Evolutionary conservation across 345 rosid genomes (phyloP).

Genomic region (Lepidium sativum): DNA sequence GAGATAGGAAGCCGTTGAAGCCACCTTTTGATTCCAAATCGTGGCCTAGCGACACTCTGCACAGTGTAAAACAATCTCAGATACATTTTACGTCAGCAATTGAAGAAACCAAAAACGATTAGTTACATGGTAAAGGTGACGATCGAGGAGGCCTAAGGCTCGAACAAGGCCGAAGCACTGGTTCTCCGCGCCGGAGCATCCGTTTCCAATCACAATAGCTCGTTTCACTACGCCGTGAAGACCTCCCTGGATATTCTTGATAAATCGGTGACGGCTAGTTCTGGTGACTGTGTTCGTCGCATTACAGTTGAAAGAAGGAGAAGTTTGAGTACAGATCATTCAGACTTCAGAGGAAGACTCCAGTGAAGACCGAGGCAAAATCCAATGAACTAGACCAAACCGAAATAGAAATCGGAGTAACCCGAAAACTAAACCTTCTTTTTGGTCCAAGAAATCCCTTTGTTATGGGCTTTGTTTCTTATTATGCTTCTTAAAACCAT

Average conservation of each 20-base stretch:
- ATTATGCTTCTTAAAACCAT: too few species aligned
- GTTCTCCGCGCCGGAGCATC: slow-evolving; percentile 86
- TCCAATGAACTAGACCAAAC: neutral
- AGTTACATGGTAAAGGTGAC: slow-evolving; percentile 45
- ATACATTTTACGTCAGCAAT: neutral
- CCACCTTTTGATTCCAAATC: slow-evolving; percentile 68
- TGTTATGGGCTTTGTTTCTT: too few species aligned
- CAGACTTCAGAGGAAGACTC: neutral
- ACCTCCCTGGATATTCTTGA: slow-evolving; percentile 10
- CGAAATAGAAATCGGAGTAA: neutral
- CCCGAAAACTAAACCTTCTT: neutral
- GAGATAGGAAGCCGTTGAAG: slow-evolving; percentile 78
- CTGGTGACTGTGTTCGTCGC: slow-evolving; percentile 36
- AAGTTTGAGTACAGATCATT: neutral
- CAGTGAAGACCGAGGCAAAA: neutral
- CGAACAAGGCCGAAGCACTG: slow-evolving; percentile 82
- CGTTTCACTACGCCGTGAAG: slow-evolving; percentile 36
- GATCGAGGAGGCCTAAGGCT: slow-evolving; percentile 68
- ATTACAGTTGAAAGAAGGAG: slow-evolving; percentile 9
- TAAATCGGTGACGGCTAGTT: slow-evolving; percentile 4
- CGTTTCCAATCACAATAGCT: slow-evolving; percentile 75
- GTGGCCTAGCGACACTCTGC: slow-evolving; percentile 77
- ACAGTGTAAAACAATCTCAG: neutral
- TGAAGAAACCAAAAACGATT: neutral
- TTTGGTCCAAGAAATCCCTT: too few species aligned